Evolutionary conservation across 2,329 filamentous ascomycete genomes (phyloP), one percentile per base, ranked within the genome.

Genomic region (Penicillium sp.): DNA sequence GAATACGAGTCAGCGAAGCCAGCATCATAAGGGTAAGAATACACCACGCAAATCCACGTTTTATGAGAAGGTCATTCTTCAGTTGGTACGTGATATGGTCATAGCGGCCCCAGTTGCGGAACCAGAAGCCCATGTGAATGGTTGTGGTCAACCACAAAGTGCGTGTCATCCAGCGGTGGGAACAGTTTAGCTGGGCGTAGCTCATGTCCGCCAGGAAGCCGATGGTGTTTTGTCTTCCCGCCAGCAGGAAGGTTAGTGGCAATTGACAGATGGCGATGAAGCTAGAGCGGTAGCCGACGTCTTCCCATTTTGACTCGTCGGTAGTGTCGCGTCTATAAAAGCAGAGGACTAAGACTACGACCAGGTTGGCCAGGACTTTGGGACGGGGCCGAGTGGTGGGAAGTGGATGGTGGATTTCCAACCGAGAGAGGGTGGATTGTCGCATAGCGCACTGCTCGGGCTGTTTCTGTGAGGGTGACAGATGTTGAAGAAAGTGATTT

Each of bases 71-170:
- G 58, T 81, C 76, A 20, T 72, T 73, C 32, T 71, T 61, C 32
- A 81, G 59, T 62, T 81, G 73, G 18, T 72, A 64, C 12, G 58
- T 55, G 46, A 81, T 75, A 51, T 79, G 78, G 46, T 80, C 66
- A 46, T 74, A 79, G 37, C 73, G 70, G 9, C 59, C 72, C 78
- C 79, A 82, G 46, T 74, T 72, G 6, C 71, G 71, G 46, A 80
- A 74, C 69, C 77, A 81, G 57, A 78, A 81, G 3, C 72, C 71
- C 71, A 79, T 74, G 54, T 82, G 79, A 15, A 81, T 73, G 7
- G 78, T 76, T 2, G 74, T 72, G 0, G 76, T 78, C 35, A 81
- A 61, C 63, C 79, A 78, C 35, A 81, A 65, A 1, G 71, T 74
- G 7, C 79, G 67, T 2, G 78, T 69, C 2, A 72, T 68, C 78